phyloP scores from a whole-genome alignment of 2,329 filamentous ascomycete species.

The Cordyceps fumosorosea region DNA sequence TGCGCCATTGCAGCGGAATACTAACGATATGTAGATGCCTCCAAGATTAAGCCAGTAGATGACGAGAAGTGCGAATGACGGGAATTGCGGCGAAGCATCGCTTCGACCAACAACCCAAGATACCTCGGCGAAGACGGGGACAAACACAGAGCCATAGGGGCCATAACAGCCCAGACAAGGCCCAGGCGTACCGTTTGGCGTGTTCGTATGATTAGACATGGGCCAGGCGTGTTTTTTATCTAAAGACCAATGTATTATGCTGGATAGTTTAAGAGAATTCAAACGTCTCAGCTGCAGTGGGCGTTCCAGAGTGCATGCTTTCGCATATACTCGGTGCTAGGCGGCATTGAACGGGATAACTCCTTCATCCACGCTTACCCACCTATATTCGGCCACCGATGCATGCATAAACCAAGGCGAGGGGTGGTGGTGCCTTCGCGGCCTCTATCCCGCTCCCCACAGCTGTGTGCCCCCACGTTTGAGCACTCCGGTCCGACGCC shows the following conservation, averaged over 20 bases:
- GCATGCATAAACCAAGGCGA: background rate
- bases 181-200: background rate
- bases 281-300: background rate
- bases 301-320: background rate
- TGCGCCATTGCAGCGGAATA: conserved; percentile 7
- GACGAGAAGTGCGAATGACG: background rate
- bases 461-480: background rate
- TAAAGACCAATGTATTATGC: background rate
- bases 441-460: background rate
- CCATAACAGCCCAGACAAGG: background rate
- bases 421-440: background rate
- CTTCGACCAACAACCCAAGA: background rate
- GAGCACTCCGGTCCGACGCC: conserved; percentile 1
- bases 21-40: conserved; percentile 17
- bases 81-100: background rate
- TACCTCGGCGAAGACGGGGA: background rate
- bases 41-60: conserved; percentile 14
- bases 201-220: background rate
- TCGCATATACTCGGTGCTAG: background rate
- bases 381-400: background rate
- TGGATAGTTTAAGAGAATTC: conserved; percentile 1
- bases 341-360: background rate
- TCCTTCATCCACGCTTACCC: background rate
- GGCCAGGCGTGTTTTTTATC: background rate
- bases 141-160: background rate